phyloP scores from a whole-genome alignment of 2,329 filamentous ascomycete species.

The Simplicillium aogashimaense region DNA sequence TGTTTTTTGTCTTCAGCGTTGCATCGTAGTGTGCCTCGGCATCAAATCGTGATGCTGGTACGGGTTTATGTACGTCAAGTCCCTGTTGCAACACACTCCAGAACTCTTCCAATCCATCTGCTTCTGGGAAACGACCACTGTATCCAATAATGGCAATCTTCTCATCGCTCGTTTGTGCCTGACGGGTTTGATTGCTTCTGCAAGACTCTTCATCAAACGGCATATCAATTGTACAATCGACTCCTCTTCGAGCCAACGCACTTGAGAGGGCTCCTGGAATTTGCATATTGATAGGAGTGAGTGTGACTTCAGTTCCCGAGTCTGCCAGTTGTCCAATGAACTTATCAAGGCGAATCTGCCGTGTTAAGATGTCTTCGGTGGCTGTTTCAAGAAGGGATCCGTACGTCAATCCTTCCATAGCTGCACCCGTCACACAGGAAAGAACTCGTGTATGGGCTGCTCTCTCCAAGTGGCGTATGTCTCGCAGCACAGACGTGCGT shows the following conservation, averaged over 20 bases:
- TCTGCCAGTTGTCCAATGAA: too few species aligned
- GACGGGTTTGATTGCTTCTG: not conserved
- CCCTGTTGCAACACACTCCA: constrained; percentile 61
- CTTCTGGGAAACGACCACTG: constrained; percentile 33
- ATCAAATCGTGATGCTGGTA: constrained; percentile 58
- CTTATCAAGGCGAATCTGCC: too few species aligned
- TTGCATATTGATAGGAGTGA: too few species aligned
- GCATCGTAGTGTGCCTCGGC: constrained; percentile 55
- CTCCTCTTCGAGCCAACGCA: too few species aligned
- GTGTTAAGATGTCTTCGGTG: too few species aligned
- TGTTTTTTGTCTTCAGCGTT: constrained; percentile 57
- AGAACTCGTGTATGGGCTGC: too few species aligned
- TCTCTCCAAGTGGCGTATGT: too few species aligned
- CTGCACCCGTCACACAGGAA: too few species aligned
- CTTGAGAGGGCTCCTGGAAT: not conserved
- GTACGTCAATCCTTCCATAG: too few species aligned
- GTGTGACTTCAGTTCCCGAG: too few species aligned
- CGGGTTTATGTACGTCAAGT: constrained; percentile 52
- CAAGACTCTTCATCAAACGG: not conserved
- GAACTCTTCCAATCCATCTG: constrained; percentile 27
- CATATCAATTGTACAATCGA: not conserved
- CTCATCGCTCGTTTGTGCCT: constrained; percentile 9
- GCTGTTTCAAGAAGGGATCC: too few species aligned
- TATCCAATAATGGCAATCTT: constrained; percentile 76
- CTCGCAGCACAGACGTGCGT: not conserved